These are phyloP conservation scores for Globisporangium acanthophoron DNA, from an alignment of 352 stramenopile species.

Conservation along the genomic window DNA sequence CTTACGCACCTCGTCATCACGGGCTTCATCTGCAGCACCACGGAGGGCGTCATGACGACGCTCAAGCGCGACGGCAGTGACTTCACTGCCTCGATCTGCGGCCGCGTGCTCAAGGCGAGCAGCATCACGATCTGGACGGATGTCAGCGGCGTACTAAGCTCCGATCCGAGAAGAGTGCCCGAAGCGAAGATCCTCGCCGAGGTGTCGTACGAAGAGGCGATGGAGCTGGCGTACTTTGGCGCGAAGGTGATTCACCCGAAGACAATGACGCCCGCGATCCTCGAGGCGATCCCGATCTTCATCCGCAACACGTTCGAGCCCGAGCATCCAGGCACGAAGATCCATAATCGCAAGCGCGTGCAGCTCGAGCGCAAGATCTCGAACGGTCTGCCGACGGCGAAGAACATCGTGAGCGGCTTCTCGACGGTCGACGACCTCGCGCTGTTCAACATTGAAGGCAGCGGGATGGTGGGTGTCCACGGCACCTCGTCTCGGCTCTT, in stretches of 20 bases:
- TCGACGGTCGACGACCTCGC: constrained; percentile 93
- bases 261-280: constrained; percentile 91
- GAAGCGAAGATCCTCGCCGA: constrained; percentile 87
- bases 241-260: constrained; percentile 97
- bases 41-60: constrained; percentile 93
- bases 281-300: constrained; percentile 94
- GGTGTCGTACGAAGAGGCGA: constrained; percentile 96
- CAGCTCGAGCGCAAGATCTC: constrained; percentile 55
- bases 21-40: constrained; percentile 95
- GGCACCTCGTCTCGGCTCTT: constrained; percentile 92
- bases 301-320: constrained; percentile 97
- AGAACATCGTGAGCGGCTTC: constrained; percentile 85
- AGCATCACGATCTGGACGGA: constrained; percentile 97
- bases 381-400: constrained; percentile 46
- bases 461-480: constrained; percentile 92
- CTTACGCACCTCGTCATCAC: constrained; percentile 91
- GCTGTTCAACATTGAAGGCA: constrained; percentile 95
- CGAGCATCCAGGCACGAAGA: constrained; percentile 72
- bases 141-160: constrained; percentile 93
- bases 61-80: constrained; percentile 96
- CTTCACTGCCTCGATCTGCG: constrained; percentile 97
- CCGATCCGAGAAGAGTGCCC: constrained; percentile 93
- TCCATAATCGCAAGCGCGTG: constrained; percentile 55
- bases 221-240: constrained; percentile 98
- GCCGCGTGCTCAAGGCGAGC: constrained; percentile 85